Evolutionary conservation across 805 yeast genomes (phyloP).

Genomic region (Komagataella phaffii): DNA sequence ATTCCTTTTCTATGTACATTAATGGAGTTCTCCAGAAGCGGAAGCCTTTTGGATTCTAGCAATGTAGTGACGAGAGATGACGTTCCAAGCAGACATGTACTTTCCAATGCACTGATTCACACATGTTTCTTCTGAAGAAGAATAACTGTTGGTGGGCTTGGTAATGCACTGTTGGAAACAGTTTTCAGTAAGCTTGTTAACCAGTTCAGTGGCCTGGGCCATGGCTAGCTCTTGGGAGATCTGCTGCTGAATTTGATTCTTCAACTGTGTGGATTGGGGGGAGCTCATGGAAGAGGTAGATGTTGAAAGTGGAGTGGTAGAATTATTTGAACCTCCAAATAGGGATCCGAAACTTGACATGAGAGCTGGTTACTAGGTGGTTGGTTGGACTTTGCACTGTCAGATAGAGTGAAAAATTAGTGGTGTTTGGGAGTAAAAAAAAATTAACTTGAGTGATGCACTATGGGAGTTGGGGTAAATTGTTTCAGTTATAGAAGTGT

Average conservation of each 20-base stretch:
- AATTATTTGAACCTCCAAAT: slow-evolving; percentile 1
- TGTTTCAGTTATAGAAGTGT: not conserved
- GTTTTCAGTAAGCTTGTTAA: slow-evolving; percentile 72
- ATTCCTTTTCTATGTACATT: not conserved
- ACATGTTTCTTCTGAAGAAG: slow-evolving; percentile 47
- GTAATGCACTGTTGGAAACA: slow-evolving; percentile 72
- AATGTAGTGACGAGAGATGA: slow-evolving; percentile 65
- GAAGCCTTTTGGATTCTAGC: slow-evolving; percentile 51
- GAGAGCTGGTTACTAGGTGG: not conserved
- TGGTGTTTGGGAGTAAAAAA: not conserved
- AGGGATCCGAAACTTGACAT: slow-evolving; percentile 2
- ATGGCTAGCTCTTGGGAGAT: slow-evolving; percentile 76
- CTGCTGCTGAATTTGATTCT: slow-evolving; percentile 53
- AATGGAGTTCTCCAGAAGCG: not conserved
- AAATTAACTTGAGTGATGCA: not conserved
- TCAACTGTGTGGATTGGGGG: slow-evolving; percentile 27
- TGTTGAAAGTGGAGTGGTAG: slow-evolving; percentile 1
- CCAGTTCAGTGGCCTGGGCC: slow-evolving; percentile 84
- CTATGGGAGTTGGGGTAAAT: not conserved
- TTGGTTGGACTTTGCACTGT: not conserved
- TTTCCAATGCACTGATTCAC: slow-evolving; percentile 70
- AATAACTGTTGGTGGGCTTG: slow-evolving; percentile 39
- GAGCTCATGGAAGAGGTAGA: slow-evolving; percentile 1
- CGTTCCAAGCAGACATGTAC: slow-evolving; percentile 87
- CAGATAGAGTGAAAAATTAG: not conserved